Evolutionary conservation across 2,329 filamentous ascomycete species (phyloP).

Genomic region (Penicillium sp.): DNA sequence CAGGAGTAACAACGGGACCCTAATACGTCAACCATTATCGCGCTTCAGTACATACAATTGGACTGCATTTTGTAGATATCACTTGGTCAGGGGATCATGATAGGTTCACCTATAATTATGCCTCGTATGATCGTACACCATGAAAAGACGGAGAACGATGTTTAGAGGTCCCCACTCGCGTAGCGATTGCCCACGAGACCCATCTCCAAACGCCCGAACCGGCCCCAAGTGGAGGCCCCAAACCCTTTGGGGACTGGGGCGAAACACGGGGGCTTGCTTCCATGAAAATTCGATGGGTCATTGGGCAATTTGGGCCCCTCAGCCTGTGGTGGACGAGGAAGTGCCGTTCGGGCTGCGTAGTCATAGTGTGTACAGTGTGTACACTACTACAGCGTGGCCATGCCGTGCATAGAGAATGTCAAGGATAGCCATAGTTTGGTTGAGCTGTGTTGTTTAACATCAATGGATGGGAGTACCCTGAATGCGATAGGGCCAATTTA

Average conservation of each 20-base stretch:
- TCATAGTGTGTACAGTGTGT: too few relatives aligned
- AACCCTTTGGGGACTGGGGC: not conserved
- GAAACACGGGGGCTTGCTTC: constrained; percentile 5
- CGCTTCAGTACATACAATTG: too few relatives aligned
- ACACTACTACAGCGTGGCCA: too few relatives aligned
- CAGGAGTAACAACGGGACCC: not conserved
- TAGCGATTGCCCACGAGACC: not conserved
- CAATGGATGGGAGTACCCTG: not conserved
- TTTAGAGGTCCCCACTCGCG: not conserved
- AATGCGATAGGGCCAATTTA: not conserved
- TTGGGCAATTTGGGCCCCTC: not conserved
- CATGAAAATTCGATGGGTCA: constrained; percentile 2
- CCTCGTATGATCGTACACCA: too few relatives aligned
- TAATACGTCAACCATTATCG: not conserved
- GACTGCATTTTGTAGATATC: too few relatives aligned
- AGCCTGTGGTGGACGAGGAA: too few relatives aligned
- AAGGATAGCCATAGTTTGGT: too few relatives aligned
- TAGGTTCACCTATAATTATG: too few relatives aligned
- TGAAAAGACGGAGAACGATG: not conserved
- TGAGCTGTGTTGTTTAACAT: not conserved
- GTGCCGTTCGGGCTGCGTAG: not conserved
- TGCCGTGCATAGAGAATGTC: too few relatives aligned
- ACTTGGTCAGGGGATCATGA: too few relatives aligned
- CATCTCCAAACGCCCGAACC: constrained; percentile 1
- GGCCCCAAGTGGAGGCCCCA: not conserved